Percentiles rank a stretch among this genome's conserved stretches.
Evolutionary conservation across 2,329 filamentous ascomycete genomes (phyloP).

Genomic region (Orbilia ellipsospora): DNA sequence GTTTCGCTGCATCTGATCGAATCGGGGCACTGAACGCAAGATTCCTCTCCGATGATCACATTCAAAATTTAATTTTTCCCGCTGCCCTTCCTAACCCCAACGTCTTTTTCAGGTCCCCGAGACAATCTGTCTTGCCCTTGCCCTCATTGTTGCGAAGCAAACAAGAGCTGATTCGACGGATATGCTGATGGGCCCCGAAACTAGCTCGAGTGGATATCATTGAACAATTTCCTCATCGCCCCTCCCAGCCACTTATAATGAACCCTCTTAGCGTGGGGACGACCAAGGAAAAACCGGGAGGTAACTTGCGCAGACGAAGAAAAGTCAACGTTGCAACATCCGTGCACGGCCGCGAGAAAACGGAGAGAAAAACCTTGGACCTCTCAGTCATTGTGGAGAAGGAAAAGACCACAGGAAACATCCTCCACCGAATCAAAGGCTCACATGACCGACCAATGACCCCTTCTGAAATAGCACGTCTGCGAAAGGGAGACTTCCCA

Average conservation of each 20-base stretch:
- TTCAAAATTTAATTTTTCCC: background rate
- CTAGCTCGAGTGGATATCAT: no score
- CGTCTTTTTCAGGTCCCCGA: background rate
- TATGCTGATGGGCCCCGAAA: background rate
- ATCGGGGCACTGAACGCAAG: conserved; percentile 11
- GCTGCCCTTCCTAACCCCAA: background rate
- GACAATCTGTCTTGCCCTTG: background rate
- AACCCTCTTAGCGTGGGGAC: conserved; percentile 8
- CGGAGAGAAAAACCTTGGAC: no score
- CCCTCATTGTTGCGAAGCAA: background rate
- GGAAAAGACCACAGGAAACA: no score
- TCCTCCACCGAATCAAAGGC: background rate
- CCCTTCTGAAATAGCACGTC: conserved; percentile 5
- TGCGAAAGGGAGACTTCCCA: conserved; percentile 7
- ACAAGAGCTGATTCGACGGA: background rate
- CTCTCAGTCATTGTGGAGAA: no score
- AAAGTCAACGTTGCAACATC: background rate
- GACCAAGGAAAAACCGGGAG: background rate
- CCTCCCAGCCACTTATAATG: background rate
- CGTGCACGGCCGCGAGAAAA: no score
- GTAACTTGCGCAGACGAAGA: background rate
- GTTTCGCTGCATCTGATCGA: conserved; percentile 2
- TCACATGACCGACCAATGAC: conserved; percentile 16
- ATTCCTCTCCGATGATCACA: conserved; percentile 16
- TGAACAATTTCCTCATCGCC: background rate